Evolutionary conservation across 176 grass and related monocot genomes (phyloP).

Genomic region (Aegilops umbellulata): DNA sequence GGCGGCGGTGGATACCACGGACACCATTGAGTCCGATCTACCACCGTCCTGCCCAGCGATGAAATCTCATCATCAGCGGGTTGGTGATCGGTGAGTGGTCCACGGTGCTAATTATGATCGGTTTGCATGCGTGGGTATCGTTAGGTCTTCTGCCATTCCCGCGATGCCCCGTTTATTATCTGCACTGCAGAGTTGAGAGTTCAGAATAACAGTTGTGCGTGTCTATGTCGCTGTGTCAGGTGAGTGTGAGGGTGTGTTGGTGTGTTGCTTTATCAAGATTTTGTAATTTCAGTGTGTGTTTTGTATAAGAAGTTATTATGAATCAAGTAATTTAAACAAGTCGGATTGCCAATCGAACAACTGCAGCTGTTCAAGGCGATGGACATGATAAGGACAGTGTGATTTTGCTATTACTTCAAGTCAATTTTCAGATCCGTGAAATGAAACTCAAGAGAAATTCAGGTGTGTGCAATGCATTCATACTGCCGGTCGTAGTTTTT

Average conservation of each 20-base stretch:
- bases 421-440: too few species aligned
- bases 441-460: too few species aligned
- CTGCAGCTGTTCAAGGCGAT: too few species aligned
- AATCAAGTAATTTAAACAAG: background rate
- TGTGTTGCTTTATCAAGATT: background rate
- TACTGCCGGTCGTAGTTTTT: too few species aligned
- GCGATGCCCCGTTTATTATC: background rate
- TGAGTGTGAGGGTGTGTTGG: background rate
- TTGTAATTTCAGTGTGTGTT: background rate
- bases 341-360: too few species aligned
- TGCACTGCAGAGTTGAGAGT: background rate
- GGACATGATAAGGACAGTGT: too few species aligned
- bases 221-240: too few species aligned
- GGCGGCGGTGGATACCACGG: background rate
- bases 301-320: background rate
- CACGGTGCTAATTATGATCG: background rate
- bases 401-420: too few species aligned
- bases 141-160: too few species aligned
- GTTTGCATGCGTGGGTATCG: background rate
- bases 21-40: too few species aligned
- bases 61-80: background rate
- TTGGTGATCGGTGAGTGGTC: background rate
- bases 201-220: background rate
- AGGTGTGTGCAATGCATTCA: too few species aligned
- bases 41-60: background rate